Evolutionary conservation across 148 eudicot species (phyloP), one percentile per base, ranked within the genome.

Genomic region (Dysphania ambrosioides): DNA sequence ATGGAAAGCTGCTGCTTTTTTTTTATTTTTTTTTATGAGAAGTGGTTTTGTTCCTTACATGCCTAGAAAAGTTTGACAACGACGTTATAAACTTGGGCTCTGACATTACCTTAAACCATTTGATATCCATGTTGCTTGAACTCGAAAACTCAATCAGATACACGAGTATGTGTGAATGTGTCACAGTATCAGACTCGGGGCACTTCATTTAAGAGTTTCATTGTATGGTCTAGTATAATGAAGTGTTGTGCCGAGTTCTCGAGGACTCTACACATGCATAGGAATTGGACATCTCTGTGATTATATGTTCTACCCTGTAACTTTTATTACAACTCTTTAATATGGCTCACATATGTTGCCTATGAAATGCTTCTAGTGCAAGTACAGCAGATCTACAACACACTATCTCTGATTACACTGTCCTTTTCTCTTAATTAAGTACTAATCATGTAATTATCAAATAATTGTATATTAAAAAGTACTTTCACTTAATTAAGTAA

Each of bases 1-100:
- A 67, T 67, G 73, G n/a, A 68, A 76, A 67, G 66, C 40, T 75
- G 32, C 34, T 65, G 66, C 30, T 3, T 51, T n/a, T n/a, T n/a
- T n/a, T n/a, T n/a, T n/a, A n/a, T n/a, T n/a, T n/a, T n/a, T n/a
- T n/a, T n/a, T 77, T 61, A 47, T 59, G 38, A 57, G 74, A 61
- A 60, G 68, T 70, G 73, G 73, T 41, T 41, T 3, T 47, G 56
- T 40, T 29, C 79, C 24, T 70, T 70, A 77, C 70, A 32, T 69
- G 68, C 41, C 35, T 49, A 64, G 5, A 15, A 70, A 60, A 58
- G 69, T 69, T 6, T 70, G 79, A 70, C 34, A 77, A 34, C 62
- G 79, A 77, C 70, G 74, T 77, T 60, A 30, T 16, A 40, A n/a
- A 58, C 31, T 42, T 70, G 11, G 60, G 56, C 27, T 49, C 27